Evolutionary conservation across 345 rosid species (phyloP).

Genomic region (Citrus mangshanensis): DNA sequence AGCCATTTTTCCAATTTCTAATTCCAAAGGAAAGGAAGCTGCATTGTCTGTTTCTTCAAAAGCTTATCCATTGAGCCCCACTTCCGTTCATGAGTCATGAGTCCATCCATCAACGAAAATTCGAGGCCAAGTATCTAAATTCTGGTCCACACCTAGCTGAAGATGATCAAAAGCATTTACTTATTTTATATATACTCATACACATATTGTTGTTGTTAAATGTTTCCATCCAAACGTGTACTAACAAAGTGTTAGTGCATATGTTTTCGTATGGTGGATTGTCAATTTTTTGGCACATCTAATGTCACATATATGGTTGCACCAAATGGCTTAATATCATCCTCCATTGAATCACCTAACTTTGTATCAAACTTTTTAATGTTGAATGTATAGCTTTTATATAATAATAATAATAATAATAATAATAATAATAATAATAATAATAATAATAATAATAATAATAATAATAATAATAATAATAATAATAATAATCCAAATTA

Average conservation of each 20-base stretch:
- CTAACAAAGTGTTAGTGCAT: not conserved
- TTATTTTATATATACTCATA: not conserved
- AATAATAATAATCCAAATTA: no score
- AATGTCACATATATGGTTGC: not conserved
- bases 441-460: no score
- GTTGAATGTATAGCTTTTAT: no score
- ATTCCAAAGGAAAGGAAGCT: constrained; percentile 8
- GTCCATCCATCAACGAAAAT: not conserved
- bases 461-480: no score
- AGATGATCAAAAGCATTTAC: not conserved
- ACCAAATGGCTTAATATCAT: constrained; percentile 9
- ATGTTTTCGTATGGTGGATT: not conserved
- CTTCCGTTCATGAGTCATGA: constrained; percentile 9
- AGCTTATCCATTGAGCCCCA: constrained; percentile 15
- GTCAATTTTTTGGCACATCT: constrained; percentile 16
- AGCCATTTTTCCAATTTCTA: not conserved
- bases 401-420: no score
- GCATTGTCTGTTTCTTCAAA: constrained; percentile 16
- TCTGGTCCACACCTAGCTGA: constrained; percentile 10
- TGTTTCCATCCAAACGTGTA: constrained; percentile 10
- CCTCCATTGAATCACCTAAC: not conserved
- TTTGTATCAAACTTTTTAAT: no score
- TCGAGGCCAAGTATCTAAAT: not conserved
- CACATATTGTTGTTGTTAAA: not conserved
- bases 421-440: no score